These are phyloP conservation scores for Mycosarcoma mackinlayi DNA, from an alignment of 1,284 basidiomycete genomes.

Conservation along the genomic window DNA sequence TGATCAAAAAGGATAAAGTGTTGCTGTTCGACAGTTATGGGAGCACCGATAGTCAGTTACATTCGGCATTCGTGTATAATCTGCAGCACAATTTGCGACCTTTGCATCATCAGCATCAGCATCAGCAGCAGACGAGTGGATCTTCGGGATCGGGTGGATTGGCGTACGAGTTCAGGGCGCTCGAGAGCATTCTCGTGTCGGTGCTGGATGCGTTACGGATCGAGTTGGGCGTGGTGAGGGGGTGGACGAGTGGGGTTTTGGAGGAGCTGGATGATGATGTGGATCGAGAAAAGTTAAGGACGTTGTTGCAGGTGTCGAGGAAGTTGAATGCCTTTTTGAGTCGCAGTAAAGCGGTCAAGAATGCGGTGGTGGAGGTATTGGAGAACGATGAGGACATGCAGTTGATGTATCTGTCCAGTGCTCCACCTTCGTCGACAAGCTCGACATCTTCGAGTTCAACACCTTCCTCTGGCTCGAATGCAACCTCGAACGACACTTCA, in stretches of 20 bases:
- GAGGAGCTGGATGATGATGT: slow-evolving; percentile 60
- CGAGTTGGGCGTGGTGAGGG: slow-evolving; percentile 53
- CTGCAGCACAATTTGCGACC: slow-evolving; percentile 58
- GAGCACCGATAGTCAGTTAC: slow-evolving; percentile 47
- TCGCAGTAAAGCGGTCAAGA: slow-evolving; percentile 52
- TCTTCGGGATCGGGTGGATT: slow-evolving; percentile 14
- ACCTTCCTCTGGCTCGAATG: background rate
- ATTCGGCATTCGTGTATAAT: slow-evolving; percentile 63
- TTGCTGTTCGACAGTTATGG: slow-evolving; percentile 81
- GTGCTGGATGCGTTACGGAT: slow-evolving; percentile 60
- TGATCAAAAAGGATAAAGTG: slow-evolving; percentile 92
- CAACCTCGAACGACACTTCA: background rate
- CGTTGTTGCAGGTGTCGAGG: slow-evolving; percentile 54
- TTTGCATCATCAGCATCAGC: background rate
- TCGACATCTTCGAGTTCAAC: background rate
- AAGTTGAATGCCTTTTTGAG: slow-evolving; percentile 58
- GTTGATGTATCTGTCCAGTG: slow-evolving; percentile 75
- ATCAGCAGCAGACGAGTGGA: background rate
- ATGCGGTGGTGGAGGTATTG: slow-evolving; percentile 56
- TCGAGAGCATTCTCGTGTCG: slow-evolving; percentile 60
- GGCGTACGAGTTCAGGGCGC: slow-evolving; percentile 63
- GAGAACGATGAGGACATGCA: slow-evolving; percentile 79
- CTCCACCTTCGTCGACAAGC: slow-evolving; percentile 3
- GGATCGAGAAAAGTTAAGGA: slow-evolving; percentile 60
- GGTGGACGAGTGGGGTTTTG: slow-evolving; percentile 51